A percentile compares a stretch with the other conserved stretches of the same genome.
phyloP scores from a whole-genome alignment of 140 eudicot genomes.

The Senecio squalidus region DNA sequence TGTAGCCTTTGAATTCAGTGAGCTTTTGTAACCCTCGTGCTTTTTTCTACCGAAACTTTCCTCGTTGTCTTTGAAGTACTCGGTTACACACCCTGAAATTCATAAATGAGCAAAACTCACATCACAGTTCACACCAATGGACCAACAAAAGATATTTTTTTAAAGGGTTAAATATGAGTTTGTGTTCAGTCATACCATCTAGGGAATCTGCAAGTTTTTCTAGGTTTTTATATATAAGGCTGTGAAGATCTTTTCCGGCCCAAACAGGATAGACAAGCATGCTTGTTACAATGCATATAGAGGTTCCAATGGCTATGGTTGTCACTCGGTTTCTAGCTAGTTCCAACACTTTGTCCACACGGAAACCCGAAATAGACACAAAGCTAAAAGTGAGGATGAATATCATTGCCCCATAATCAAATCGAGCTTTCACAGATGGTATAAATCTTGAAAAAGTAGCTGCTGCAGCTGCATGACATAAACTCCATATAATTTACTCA shows the following conservation, averaged over 20 bases:
- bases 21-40: constrained; percentile 63
- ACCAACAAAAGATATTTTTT: background rate
- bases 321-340: constrained; percentile 62
- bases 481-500: constrained; percentile 11
- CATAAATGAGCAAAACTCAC: constrained; percentile 11
- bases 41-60: constrained; percentile 24
- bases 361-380: constrained; percentile 82
- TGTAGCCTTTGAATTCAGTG: constrained; percentile 66
- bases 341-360: constrained; percentile 63
- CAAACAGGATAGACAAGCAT: constrained; percentile 77
- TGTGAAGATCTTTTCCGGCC: constrained; percentile 93
- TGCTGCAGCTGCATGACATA: constrained; percentile 67
- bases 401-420: constrained; percentile 78
- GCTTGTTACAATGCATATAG: constrained; percentile 66
- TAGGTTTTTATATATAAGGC: constrained; percentile 47
- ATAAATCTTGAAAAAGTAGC: constrained; percentile 83
- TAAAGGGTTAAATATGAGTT: background rate
- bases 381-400: constrained; percentile 92
- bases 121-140: constrained; percentile 3
- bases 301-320: constrained; percentile 75
- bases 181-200: constrained; percentile 47
- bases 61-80: constrained; percentile 41
- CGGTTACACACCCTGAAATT: constrained; percentile 52
- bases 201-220: constrained; percentile 67
- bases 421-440: constrained; percentile 69